Evolutionary conservation across 2,329 filamentous ascomycete genomes (phyloP), one percentile per base, ranked within the genome.

Genomic region (Aspergillus transmontanensis): DNA sequence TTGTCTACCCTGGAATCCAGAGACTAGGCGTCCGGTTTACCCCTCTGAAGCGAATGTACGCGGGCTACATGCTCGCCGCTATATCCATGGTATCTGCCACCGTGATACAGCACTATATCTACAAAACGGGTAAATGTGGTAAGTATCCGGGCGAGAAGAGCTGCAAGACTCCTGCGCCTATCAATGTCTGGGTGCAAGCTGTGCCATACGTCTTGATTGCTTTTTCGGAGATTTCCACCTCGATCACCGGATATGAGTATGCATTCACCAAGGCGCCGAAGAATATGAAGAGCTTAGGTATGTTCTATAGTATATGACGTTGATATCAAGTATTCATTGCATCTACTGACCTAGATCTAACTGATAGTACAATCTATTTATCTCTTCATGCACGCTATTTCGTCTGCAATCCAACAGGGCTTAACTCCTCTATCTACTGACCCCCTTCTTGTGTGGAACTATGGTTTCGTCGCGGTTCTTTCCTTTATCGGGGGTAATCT

Each of bases 191-290:
- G 82, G 74, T 80, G 11, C 84, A 86, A 67, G 72, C 82, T 12
- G 74, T 81, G 4, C 76, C 80, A 1, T 84, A 84, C 69, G 77
- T 85, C 9, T 76, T 87, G 5, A 80, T 86, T 62, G 85, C 81
- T 32, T 80, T 86, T 65, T 85, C 83, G 4, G 85, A 87, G 69
- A 86, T 86, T 66, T 84, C 87, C 68, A 81, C 83, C 10, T 83
- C 80, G 14, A 83, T 87, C 68, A 87, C 85, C 0, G 87, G 87
- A 1, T 86, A 90, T 70, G 90, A 92, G 75, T 92, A 91, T 69
- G 90, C 90, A 36, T 93, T 88, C 80, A 89, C 88, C 71, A 91
- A 92, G 78, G 89, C 90, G 0, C 90, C 90, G 39, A 87, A 85
- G 75, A 92, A 92, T 80, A 93, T 93, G 90, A 89, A 89, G 71